Conservation (phyloP, 2,329 filamentous ascomycete genomes). For the Scolecobasidium constrictum region DNA sequence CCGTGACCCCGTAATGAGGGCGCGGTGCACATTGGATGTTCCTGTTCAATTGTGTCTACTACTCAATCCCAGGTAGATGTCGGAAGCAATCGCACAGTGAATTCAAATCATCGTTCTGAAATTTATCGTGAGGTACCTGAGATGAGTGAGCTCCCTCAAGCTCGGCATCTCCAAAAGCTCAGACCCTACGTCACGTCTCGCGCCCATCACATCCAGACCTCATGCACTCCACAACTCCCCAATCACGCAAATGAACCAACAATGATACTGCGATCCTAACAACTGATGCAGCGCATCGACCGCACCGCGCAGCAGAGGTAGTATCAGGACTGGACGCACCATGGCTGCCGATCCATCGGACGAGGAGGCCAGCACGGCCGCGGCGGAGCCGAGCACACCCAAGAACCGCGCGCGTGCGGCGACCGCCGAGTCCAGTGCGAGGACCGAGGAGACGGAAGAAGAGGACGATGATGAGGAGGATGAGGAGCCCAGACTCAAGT, state of each 20-base stretch:
- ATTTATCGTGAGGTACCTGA: too few relatives aligned
- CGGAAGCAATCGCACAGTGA: too few relatives aligned
- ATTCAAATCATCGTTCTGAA: too few relatives aligned
- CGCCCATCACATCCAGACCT: too few relatives aligned
- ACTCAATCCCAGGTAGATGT: too few relatives aligned
- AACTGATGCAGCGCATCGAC: neutral
- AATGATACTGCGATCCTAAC: neutral
- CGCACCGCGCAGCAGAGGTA: conserved; percentile 6
- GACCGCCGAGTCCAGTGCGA: conserved; percentile 1
- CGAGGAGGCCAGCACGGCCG: neutral
- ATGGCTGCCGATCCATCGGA: conserved; percentile 4
- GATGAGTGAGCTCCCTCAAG: too few relatives aligned
- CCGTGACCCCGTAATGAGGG: too few relatives aligned
- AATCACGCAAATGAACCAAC: neutral
- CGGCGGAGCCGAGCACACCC: conserved; percentile 1
- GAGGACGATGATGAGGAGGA: conserved; percentile 77
- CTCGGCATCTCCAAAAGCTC: too few relatives aligned
- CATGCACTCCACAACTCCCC: neutral
- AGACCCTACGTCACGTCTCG: too few relatives aligned
- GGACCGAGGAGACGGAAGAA: conserved; percentile 17
- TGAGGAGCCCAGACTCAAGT: conserved; percentile 90
- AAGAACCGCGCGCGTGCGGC: neutral
- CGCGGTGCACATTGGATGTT: too few relatives aligned
- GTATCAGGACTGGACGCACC: neutral
- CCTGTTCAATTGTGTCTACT: too few relatives aligned